Base-by-base conservation (phyloP, 345 rosid species). In the Salix suchowensis region DNA sequence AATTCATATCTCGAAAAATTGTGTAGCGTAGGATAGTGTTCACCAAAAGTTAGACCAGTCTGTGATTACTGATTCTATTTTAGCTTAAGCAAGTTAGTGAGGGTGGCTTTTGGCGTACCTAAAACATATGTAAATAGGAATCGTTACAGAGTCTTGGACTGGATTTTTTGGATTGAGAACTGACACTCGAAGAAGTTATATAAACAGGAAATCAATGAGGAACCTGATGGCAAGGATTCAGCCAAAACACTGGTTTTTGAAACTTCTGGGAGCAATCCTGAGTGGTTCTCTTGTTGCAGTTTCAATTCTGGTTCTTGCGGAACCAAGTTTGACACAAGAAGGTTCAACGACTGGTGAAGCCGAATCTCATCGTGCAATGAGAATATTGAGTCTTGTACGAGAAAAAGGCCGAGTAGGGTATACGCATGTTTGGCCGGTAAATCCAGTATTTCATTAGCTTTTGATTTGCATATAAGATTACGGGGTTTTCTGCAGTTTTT, bases 341-440 rank as follows among this genome's bases (percentile, higher is more conserved):
- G 73, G 65, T 50, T 58, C 72, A 2, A 16, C 50, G 6, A 42
- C 64, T 26, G 70, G 60, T 68, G 34, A 72, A 19, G 62, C 21
- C 19, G 74, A 72, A 32, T 73, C 67, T 46, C 76, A 36, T 5
- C 61, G 71, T 34, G 52, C 62, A 26, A 19, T 7, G 32, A 54
- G 44, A 55, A 62, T 75, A n/a, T 16, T 67, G 54, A 64, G 74
- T 26, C 78, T 78, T 60, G 55, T 85, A 15, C 76, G 77, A 78
- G 65, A 40, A 50, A 80, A 74, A 65, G 83, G 83, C 15, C 65
- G 23, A 77, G 15, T 72, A 48, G 86, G 86, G n/a, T 83, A 86
- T 23, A 79, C 71, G 39, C 87, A 77, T 72, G 82, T 79, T 75
- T 83, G 85, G 88, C 88, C 86, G 79, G 88, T 83, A 81, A 78